Base-by-base conservation (phyloP, 305 asterid genomes). In the Fraxinus platypoda region DNA sequence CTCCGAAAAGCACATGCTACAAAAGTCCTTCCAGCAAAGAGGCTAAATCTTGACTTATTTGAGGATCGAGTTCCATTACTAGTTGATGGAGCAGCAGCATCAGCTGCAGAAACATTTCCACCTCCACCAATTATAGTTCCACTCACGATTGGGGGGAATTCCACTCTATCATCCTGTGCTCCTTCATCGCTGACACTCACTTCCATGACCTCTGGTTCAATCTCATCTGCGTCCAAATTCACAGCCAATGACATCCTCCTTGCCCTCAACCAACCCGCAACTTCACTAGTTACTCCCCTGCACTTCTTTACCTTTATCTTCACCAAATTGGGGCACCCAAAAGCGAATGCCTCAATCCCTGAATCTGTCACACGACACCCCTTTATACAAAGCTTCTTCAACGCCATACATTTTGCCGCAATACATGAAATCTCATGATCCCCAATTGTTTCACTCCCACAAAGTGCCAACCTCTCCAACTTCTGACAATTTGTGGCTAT, bases 1-100 rank as follows among this genome's bases (percentile, higher is more conserved):
- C 88, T 83, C 28, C 90, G 85, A 13, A 89, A 80, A 41, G 89
- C 85, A 86, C 87, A 87, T 41, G 90, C 83, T 62, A 87, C 87
- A 3, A 89, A 76, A 28, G 79, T 73, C 80, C 87, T 84, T 57
- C 90, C 90, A 2, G 88, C 85, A 25, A 87, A 75, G 33, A 87
- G 33, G 4, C 89, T 82, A 79, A 86, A 75, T 85, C 90, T 82
- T 38, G 87, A 80, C 85, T 83, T 89, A 28, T 82, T 76, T 5
- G 85, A 82, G 17, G 86, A 79, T 62, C 88, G 82, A 26, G 73
- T 83, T 5, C 81, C 75, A 75, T 81, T 82, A 52, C 57, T 78
- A 12, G 83, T 85, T 1, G 86, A 81, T 41, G 83, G 77, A 59
- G 54, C 38, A 81, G 72, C 68, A 6, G 68, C 68, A 59, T 35